A percentile compares a stretch with the other conserved stretches of the same genome.
Conservation (phyloP, 2,329 filamentous ascomycete genomes). For the Aureobasidium sp. region DNA sequence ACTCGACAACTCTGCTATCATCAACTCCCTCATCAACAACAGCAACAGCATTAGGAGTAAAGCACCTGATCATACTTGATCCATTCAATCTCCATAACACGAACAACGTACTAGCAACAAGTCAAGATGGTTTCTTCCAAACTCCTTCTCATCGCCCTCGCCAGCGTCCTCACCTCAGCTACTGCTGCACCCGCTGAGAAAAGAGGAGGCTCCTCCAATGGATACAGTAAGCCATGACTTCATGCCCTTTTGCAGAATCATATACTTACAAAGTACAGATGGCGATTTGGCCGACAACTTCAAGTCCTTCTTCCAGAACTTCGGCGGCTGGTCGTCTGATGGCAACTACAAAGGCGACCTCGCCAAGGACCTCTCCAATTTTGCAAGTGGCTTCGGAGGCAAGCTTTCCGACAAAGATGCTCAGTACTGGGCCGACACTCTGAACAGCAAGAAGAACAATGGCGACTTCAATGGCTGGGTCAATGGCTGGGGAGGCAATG, state of each 20-base stretch:
- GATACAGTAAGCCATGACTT: background rate
- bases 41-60: background rate
- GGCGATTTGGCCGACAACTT: slow-evolving; percentile 2
- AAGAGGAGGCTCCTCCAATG: background rate
- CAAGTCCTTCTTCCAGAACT: slow-evolving; percentile 3
- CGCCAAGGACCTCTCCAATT: slow-evolving; percentile 1
- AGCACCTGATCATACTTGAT: background rate
- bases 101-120: background rate
- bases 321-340: background rate
- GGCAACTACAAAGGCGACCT: background rate
- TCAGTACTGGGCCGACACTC: background rate
- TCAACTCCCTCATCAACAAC: background rate
- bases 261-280: background rate
- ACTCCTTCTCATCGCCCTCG: background rate
- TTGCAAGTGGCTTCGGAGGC: slow-evolving; percentile 3
- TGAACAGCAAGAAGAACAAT: slow-evolving; percentile 2
- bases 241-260: background rate
- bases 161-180: background rate
- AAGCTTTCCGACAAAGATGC: background rate
- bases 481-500: background rate
- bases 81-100: background rate
- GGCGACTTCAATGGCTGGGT: background rate
- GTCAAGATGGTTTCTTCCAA: background rate
- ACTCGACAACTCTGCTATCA: background rate
- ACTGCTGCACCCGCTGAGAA: background rate